Conservation (phyloP, 1,284 basidiomycete species). For the Pterulicium gracile region DNA sequence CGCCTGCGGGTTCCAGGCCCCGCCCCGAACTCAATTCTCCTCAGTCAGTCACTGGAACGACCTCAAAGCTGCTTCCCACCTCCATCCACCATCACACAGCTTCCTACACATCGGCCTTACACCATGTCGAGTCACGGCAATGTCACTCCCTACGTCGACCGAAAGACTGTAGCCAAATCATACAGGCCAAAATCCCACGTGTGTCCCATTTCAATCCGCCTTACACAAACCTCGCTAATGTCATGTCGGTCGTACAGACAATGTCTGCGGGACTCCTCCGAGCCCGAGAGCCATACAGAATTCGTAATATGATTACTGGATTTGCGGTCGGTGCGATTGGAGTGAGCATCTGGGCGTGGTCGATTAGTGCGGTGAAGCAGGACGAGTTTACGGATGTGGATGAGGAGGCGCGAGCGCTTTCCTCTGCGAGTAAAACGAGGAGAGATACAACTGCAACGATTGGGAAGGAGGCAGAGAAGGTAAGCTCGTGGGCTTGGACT, state of each 20-base stretch:
- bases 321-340: conserved; percentile 64
- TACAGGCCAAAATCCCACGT: background rate
- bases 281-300: conserved; percentile 75
- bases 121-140: background rate
- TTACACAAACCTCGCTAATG: background rate
- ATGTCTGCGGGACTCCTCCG: conserved; percentile 83
- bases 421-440: conserved; percentile 19
- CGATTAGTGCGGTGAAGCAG: conserved; percentile 88
- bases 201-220: background rate
- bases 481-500: too few species aligned
- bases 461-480: background rate
- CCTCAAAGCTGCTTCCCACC: too few species aligned
- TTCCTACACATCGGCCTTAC: too few species aligned
- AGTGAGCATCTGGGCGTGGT: conserved; percentile 85
- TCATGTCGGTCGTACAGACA: conserved; percentile 32
- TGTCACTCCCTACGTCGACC: background rate
- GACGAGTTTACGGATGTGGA: conserved; percentile 85
- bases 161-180: background rate
- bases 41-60: too few species aligned
- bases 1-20: too few species aligned
- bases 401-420: conserved; percentile 55
- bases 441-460: background rate
- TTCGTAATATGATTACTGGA: conserved; percentile 77
- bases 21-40: too few species aligned
- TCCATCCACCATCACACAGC: too few species aligned